These are phyloP conservation scores for Chenopodium berlandieri DNA, from an alignment of 148 eudicot species.

Conservation along the genomic window DNA sequence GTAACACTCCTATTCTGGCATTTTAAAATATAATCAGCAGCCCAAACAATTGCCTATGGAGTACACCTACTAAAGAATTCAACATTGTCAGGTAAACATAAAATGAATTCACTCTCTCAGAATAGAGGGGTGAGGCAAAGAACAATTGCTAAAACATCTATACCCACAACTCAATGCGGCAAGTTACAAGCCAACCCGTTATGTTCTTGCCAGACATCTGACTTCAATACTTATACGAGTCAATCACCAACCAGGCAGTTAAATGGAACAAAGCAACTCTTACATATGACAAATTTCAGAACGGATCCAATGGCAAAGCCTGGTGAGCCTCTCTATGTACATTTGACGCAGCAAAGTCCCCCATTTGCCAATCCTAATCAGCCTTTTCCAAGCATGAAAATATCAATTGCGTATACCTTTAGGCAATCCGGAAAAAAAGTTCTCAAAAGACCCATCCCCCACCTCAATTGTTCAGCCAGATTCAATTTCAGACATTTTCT, in stretches of 20 bases:
- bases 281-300: neutral
- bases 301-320: conserved; percentile 8
- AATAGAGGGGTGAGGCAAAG: neutral
- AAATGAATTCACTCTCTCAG: neutral
- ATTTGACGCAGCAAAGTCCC: conserved; percentile 14
- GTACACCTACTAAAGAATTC: neutral
- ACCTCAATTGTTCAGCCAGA: neutral
- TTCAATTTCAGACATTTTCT: neutral
- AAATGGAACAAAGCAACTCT: neutral
- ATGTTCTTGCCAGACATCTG: conserved; percentile 19
- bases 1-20: neutral
- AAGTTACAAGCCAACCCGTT: neutral
- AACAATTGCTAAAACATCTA: conserved; percentile 7
- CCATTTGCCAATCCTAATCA: conserved; percentile 6
- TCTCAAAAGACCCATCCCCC: neutral
- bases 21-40: neutral
- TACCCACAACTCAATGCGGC: conserved; percentile 2
- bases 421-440: neutral
- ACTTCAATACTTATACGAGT: conserved; percentile 15
- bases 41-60: conserved; percentile 13
- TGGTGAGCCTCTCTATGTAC: conserved; percentile 22
- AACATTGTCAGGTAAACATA: conserved; percentile 4
- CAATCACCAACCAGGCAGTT: conserved; percentile 24
- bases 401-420: conserved; percentile 10
- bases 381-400: conserved; percentile 5